Conservation (phyloP, 768 basidiomycete species). For the Strobilomyces confusus region DNA sequence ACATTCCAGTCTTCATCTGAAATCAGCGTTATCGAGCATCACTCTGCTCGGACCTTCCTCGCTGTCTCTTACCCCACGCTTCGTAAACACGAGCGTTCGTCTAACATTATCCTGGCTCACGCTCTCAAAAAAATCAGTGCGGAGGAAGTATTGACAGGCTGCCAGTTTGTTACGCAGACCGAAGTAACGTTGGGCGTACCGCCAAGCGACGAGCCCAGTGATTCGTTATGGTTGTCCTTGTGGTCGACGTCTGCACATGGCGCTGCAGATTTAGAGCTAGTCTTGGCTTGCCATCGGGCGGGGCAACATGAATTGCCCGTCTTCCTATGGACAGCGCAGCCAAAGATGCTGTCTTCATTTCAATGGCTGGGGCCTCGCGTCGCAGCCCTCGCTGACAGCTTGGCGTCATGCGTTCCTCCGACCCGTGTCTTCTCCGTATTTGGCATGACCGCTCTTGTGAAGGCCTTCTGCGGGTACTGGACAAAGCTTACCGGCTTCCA, state of each 20-base stretch:
- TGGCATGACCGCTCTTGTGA: constrained; percentile 39
- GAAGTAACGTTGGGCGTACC: constrained; percentile 31
- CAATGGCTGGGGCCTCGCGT: constrained; percentile 35
- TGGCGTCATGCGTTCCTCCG: constrained; percentile 35
- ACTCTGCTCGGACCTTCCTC: constrained; percentile 39
- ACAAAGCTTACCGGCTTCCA: constrained; percentile 36
- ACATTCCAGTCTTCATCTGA: constrained; percentile 18
- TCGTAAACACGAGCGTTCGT: constrained; percentile 41
- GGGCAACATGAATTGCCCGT: constrained; percentile 47
- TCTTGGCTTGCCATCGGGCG: constrained; percentile 45
- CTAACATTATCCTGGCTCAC: constrained; percentile 52
- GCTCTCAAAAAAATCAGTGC: constrained; percentile 41
- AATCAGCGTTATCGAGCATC: constrained; percentile 36
- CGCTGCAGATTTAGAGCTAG: constrained; percentile 36
- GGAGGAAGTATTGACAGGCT: constrained; percentile 36
- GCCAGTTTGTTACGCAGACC: constrained; percentile 32
- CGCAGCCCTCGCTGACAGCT: constrained; percentile 33
- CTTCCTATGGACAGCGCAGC: constrained; percentile 45
- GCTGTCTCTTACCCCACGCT: constrained; percentile 39
- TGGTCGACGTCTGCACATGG: constrained; percentile 38
- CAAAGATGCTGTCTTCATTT: constrained; percentile 20
- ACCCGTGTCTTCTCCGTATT: constrained; percentile 52
- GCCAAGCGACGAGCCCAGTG: constrained; percentile 18
- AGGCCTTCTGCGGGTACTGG: constrained; percentile 44
- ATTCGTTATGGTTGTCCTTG: constrained; percentile 47